Evolutionary conservation across 2,329 filamentous ascomycete species (phyloP).

Genomic region (Hymenoscyphus fructigenus): DNA sequence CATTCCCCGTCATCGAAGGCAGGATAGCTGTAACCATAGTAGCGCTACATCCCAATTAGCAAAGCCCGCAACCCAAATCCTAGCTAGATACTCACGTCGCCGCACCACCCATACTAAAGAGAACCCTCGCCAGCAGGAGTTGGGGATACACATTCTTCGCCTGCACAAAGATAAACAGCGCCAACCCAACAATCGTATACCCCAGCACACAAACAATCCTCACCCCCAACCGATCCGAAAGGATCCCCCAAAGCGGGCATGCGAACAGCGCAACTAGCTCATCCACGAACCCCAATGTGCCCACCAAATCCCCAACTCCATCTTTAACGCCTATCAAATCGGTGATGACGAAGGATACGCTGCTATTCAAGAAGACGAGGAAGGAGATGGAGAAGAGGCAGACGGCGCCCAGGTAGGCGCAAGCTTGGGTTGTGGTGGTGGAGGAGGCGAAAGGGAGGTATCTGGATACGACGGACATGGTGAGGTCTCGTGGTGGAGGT

Average conservation of each 20-base stretch:
- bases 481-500: not conserved
- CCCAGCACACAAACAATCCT: slow-evolving; percentile 72
- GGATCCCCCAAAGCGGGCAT: slow-evolving; percentile 75
- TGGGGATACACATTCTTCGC: slow-evolving; percentile 86
- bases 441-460: slow-evolving; percentile 55
- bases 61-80: not conserved
- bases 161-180: slow-evolving; percentile 80
- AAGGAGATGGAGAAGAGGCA: slow-evolving; percentile 86
- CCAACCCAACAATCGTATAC: slow-evolving; percentile 76
- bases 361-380: slow-evolving; percentile 85
- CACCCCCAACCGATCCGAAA: slow-evolving; percentile 76
- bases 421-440: slow-evolving; percentile 61
- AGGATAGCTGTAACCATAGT: slow-evolving; percentile 98
- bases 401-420: slow-evolving; percentile 77
- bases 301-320: slow-evolving; percentile 76
- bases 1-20: slow-evolving; percentile 62
- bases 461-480: slow-evolving; percentile 25
- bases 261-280: slow-evolving; percentile 79
- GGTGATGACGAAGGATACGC: slow-evolving; percentile 80
- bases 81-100: slow-evolving; percentile 59
- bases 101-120: slow-evolving; percentile 91
- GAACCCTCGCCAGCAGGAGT: slow-evolving; percentile 75
- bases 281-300: slow-evolving; percentile 81
- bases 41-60: slow-evolving; percentile 45
- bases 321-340: slow-evolving; percentile 74